Evolutionary conservation across 805 yeast genomes (phyloP), one percentile per base, ranked within the genome.

Genomic region (Huiozyma naganishii): DNA sequence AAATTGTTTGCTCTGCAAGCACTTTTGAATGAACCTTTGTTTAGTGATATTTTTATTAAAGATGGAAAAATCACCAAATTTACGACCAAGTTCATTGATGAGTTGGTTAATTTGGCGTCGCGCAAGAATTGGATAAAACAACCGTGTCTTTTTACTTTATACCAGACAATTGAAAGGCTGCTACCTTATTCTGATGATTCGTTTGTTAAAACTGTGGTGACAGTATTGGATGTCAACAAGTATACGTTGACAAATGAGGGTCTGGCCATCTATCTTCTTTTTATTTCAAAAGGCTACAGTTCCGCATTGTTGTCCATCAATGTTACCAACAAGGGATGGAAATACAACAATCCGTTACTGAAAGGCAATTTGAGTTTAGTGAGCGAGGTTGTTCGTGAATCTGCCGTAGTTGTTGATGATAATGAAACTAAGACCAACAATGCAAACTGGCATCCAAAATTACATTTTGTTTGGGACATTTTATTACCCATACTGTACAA

Each of bases 101-200:
- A 67, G 29, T 53, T 83, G 33, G 58, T 85, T 5, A 77, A 74
- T 27, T 66, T 89, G 44, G 73, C 94, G 0, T 59, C 67, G 10
- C 50, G 66, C 32, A 90, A 89, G 59, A 74, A 84, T 1, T 89
- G 97, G 97, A 73, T 89, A 36, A 69, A 94, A 47, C 96, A 90
- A 62, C 77, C 94, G 4, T 71, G 86, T 36, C 70, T 84, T 53
- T 84, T 71, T 55, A 83, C 94, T 1, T 66, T 89, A 39, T 76
- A 73, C 51, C 79, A 75, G 42, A 70, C 82, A 3, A 51, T 77
- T n/a, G 52, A 51, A 41, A 57, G 55, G 41, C 42, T 58, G 7
- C 37, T 48, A 38, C 58, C 52, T 7, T 56, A 46, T 34, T 59
- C 52, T 7, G 48, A 46, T 35, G 27, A 45, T 1, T 47, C 49